Evolutionary conservation across 225 moss, liverwort and hornwort species (phyloP), one percentile per base, ranked within the genome.

Genomic region (Pseudisothecium myosuroides): DNA sequence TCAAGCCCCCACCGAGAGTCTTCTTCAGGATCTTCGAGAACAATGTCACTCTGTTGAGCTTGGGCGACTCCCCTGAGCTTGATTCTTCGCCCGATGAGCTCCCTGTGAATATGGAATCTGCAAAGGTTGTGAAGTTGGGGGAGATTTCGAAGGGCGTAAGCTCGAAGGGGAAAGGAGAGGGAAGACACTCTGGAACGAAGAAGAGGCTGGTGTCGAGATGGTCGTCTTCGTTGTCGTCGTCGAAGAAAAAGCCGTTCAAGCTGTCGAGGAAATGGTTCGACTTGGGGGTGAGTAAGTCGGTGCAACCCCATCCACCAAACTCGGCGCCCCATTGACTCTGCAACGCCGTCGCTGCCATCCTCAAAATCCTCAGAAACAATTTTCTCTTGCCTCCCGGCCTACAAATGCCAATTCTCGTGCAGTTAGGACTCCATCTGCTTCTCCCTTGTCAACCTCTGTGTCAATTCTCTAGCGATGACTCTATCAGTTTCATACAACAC

Each of bases 21-120:
- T 76, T 87, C 87, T 91, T 89, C 68, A 92, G 64, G 41, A 89
- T 68, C 37, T 81, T 83, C 47, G 92, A 89, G 84, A 92, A 64
- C 52, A 89, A 24, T 80, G 92, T 90, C 87, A 91, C 29, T 21
- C 89, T 81, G 69, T 89, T 87, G 77, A 89, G 71, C 87, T 87
- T 89, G 47, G 87, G 66, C 26, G 59, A 66, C 50, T 80, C 84
- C 49, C 29, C 39, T 28, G 85, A 88, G 67, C 36, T 77, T 2
- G 81, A 84, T 15, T 84, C 75, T 23, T 60, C 60, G 59, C 74
- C 59, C 43, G 26, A 12, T 14, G 54, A 65, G 76, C 86, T 65
- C 16, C 31, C 52, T 17, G 41, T 12, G 50, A 22, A 26, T 47
- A 55, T 47, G 62, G 54, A 88, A 45, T 77, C 31, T 17, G 76